Evolutionary conservation across 768 basidiomycete species (phyloP).

Genomic region (Suillus spraguei): DNA sequence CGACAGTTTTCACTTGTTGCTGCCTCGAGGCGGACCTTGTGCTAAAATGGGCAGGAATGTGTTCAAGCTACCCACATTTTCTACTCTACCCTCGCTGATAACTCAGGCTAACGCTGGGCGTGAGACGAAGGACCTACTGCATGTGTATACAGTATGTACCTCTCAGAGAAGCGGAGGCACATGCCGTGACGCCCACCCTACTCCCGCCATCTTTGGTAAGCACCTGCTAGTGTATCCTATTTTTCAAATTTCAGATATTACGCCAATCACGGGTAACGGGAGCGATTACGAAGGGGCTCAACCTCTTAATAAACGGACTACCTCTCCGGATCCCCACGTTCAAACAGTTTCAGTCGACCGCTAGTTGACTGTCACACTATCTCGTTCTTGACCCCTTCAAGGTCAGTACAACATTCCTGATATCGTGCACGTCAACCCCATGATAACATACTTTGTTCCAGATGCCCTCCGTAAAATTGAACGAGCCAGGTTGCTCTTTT

Average conservation of each 20-base stretch:
- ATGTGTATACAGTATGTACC: constrained; percentile 5
- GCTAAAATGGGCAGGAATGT: neutral
- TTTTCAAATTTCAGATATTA: constrained; percentile 7
- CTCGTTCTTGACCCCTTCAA: neutral
- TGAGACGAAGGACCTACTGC: constrained; percentile 4
- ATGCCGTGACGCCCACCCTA: constrained; percentile 16
- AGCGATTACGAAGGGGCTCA: constrained; percentile 7
- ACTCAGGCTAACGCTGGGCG: constrained; percentile 4
- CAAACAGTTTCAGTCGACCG: neutral
- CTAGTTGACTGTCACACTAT: neutral
- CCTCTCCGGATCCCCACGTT: neutral
- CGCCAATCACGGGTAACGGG: constrained; percentile 5
- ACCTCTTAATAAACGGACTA: constrained; percentile 7
- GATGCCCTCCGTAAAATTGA: constrained; percentile 1
- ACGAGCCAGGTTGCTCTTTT: neutral
- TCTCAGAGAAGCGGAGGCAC: constrained; percentile 15
- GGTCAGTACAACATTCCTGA: constrained; percentile 1
- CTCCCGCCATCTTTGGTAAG: constrained; percentile 17
- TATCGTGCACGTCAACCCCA: neutral
- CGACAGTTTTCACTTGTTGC: constrained; percentile 1
- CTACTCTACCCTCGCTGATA: constrained; percentile 7
- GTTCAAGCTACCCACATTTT: neutral
- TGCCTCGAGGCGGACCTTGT: constrained; percentile 18
- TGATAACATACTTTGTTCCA: neutral
- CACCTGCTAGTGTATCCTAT: constrained; percentile 6